Base-by-base conservation (phyloP, 768 basidiomycete species). In the Strobilomyces confusus region DNA sequence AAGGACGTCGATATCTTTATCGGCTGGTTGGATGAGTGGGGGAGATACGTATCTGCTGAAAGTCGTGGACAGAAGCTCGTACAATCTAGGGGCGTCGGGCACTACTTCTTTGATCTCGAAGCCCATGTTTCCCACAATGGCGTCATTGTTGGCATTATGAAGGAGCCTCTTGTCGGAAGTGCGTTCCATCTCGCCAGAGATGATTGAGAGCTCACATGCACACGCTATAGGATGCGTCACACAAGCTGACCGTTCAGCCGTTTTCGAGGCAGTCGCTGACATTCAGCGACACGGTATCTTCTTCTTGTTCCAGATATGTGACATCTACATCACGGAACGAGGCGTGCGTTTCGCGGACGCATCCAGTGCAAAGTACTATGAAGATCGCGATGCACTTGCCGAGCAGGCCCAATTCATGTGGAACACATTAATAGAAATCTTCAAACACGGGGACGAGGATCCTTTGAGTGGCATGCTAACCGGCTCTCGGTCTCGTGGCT, bases 71-170 rank as follows among this genome's bases (percentile, higher is more conserved):
- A 67, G 26, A 66, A 60, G 48, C 60, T 71, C 36, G 49, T 70
- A 42, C 60, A 69, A 32, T 72, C 67, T 7, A 54, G 45, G 51
- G 52, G 62, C 32, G 34, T 71, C 13, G 62, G 64, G 13, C 59
- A 46, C 32, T 71, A 69, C 46, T 68, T 68, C 42, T 70, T 63
- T 23, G 61, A 63, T 38, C 41, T 71, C 32, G 12, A 64, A 30
- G 70, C 69, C 17, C 70, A 69, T 32, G 52, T 70, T 19, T 59
- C 63, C 42, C 59, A 62, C 45, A 67, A 64, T n/a, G 71, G 69
- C 8, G 47, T 36, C 19, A 46, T 70, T 23, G 44, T 72, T 29
- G 69, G 69, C 8, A 41, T 71, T 33, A 72, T 70, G 69, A 61
- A 49, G 44, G 69, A 72, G 40, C 44, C 63, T 19, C 42, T 52